Evolutionary conservation across 768 basidiomycete species (phyloP).

Genomic region (Paxillus ammoniavirescens): DNA sequence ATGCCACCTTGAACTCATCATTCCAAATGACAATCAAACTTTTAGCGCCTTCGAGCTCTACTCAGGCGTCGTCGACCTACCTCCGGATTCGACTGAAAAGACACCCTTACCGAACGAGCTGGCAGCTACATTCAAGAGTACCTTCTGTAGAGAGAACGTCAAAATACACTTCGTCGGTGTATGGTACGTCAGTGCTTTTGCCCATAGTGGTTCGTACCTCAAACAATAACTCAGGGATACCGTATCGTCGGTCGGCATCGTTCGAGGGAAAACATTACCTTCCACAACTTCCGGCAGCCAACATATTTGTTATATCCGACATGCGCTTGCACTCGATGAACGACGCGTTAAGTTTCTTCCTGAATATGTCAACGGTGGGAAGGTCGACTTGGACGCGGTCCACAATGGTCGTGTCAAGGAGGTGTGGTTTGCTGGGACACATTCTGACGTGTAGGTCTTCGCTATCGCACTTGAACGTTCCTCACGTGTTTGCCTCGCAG

Average conservation of each 20-base stretch:
- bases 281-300: conserved; percentile 6
- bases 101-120: conserved; percentile 3
- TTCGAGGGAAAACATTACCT: conserved; percentile 25
- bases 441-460: conserved; percentile 23
- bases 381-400: neutral
- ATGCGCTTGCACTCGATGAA: conserved; percentile 29
- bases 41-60: conserved; percentile 32
- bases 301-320: conserved; percentile 23
- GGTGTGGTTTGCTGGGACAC: conserved; percentile 28
- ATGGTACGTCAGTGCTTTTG: conserved; percentile 20
- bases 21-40: neutral
- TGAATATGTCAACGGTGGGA: conserved; percentile 15
- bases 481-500: neutral
- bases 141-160: conserved; percentile 22
- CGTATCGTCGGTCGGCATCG: conserved; percentile 38
- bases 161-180: conserved; percentile 29
- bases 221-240: conserved; percentile 31
- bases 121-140: conserved; percentile 24
- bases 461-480: too few relatives aligned
- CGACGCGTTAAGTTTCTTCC: conserved; percentile 25
- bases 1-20: neutral
- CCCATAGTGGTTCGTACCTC: too few relatives aligned
- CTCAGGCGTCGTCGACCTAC: conserved; percentile 6
- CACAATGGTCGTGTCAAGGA: conserved; percentile 17
- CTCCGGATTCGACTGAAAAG: conserved; percentile 4